Conservation (phyloP, 2,329 filamentous ascomycete genomes). For the Epichloe baconii region DNA sequence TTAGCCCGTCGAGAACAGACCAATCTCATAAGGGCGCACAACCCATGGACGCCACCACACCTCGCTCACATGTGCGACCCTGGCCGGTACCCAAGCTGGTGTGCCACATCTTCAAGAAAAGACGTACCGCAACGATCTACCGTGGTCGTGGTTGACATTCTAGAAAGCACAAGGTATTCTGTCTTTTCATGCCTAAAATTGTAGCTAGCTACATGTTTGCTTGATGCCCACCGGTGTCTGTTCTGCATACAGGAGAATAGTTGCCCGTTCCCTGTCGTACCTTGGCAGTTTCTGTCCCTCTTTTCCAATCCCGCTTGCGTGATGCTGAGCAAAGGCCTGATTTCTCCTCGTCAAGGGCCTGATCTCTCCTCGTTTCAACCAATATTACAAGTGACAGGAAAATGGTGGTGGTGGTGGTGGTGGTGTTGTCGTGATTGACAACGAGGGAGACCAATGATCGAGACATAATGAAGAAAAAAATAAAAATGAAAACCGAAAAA, state of each 20-base stretch:
- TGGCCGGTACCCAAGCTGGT: not conserved
- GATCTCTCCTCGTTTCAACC: constrained; percentile 1
- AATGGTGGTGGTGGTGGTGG: constrained; percentile 4
- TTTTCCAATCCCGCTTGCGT: not conserved
- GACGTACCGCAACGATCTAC: too few species aligned
- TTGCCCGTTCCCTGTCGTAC: not conserved
- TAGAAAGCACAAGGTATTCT: too few species aligned
- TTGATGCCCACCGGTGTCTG: not conserved
- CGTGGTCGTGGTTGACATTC: too few species aligned
- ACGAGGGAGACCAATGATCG: not conserved
- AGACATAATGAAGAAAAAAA: constrained; percentile 5
- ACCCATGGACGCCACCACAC: too few species aligned
- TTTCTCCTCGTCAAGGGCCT: not conserved
- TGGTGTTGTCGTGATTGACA: constrained; percentile 14
- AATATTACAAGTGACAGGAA: not conserved
- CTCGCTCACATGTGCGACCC: not conserved
- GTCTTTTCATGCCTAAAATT: not conserved
- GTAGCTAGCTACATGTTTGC: constrained; percentile 7
- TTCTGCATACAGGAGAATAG: not conserved
- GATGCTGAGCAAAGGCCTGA: not conserved
- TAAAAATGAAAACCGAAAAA: not conserved
- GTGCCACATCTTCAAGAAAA: not conserved
- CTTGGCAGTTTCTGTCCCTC: not conserved
- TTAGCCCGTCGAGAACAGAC: too few species aligned
- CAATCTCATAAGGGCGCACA: too few species aligned